Evolutionary conservation across 768 basidiomycete genomes (phyloP).

Genomic region (Termitomyces sp.): DNA sequence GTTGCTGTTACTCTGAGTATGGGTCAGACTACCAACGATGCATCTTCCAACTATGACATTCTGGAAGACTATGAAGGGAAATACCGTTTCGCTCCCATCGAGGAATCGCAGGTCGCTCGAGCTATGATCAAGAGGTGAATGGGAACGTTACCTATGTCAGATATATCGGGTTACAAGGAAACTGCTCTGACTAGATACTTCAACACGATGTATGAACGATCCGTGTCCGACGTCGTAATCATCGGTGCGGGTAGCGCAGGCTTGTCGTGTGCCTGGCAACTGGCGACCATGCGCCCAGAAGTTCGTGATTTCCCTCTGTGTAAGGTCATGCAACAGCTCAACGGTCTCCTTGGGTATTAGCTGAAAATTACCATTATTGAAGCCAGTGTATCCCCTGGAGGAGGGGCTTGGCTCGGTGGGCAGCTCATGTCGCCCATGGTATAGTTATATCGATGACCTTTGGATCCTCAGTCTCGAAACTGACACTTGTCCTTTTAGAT

Average conservation of each 20-base stretch:
- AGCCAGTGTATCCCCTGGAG: conserved; percentile 76
- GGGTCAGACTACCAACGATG: background rate
- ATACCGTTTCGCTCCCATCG: conserved; percentile 69
- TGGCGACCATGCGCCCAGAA: conserved; percentile 65
- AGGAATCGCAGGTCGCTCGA: conserved; percentile 72
- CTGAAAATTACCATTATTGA: conserved; percentile 60
- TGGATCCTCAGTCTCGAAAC: background rate
- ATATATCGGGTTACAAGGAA: background rate
- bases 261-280: conserved; percentile 69
- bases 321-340: background rate
- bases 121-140: conserved; percentile 72
- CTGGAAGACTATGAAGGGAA: conserved; percentile 56
- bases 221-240: conserved; percentile 75
- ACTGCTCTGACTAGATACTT: conserved; percentile 50
- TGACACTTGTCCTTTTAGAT: conserved; percentile 37
- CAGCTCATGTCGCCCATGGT: conserved; percentile 82
- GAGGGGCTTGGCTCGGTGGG: conserved; percentile 76
- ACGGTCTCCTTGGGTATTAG: conserved; percentile 16
- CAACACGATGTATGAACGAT: conserved; percentile 67
- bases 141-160: background rate
- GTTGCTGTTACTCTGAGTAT: conserved; percentile 12
- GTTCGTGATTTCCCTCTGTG: conserved; percentile 25
- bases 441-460: background rate
- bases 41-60: conserved; percentile 30
- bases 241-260: conserved; percentile 72